Evolutionary conservation across 176 grass and related monocot species (phyloP).

Genomic region (Elaeis guineensis): DNA sequence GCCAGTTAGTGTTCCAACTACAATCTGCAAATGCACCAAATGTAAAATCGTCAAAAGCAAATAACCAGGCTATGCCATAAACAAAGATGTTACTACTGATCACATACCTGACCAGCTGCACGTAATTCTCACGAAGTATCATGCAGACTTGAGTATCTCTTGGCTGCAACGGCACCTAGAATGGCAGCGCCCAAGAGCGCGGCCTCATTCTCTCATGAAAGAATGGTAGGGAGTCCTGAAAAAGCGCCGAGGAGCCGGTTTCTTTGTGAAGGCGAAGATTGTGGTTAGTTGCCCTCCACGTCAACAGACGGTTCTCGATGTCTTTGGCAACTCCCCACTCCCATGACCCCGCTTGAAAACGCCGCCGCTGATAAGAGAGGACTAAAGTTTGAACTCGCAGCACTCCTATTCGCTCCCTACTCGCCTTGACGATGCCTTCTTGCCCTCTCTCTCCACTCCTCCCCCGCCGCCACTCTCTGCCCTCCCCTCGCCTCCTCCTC

Average conservation of each 20-base stretch:
- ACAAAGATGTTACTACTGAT: not conserved
- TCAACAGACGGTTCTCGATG: too few species aligned
- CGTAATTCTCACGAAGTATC: slow-evolving; percentile 21
- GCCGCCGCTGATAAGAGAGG: too few species aligned
- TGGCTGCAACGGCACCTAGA: slow-evolving; percentile 58
- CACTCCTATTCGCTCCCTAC: not conserved
- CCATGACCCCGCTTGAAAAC: too few species aligned
- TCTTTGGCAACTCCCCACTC: too few species aligned
- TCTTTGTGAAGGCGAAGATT: too few species aligned
- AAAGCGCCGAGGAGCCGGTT: too few species aligned
- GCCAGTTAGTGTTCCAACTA: too few species aligned
- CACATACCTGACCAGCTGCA: slow-evolving; percentile 60
- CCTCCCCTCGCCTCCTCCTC: not conserved
- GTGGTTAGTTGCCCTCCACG: too few species aligned
- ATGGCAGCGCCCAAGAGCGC: slow-evolving; percentile 50
- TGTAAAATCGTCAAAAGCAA: too few species aligned
- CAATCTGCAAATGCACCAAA: too few species aligned
- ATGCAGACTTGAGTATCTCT: slow-evolving; percentile 46
- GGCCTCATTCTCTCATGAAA: slow-evolving; percentile 42
- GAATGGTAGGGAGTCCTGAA: too few species aligned
- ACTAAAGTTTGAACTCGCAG: too few species aligned
- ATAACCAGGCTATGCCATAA: not conserved
- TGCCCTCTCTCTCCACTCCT: slow-evolving; percentile 7
- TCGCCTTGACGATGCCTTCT: not conserved
- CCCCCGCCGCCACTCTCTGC: not conserved